A percentile compares a stretch with the other conserved stretches of the same genome.
These are phyloP conservation scores for Candida namnaoensis DNA, from an alignment of 805 yeast genomes.

Conservation along the genomic window DNA sequence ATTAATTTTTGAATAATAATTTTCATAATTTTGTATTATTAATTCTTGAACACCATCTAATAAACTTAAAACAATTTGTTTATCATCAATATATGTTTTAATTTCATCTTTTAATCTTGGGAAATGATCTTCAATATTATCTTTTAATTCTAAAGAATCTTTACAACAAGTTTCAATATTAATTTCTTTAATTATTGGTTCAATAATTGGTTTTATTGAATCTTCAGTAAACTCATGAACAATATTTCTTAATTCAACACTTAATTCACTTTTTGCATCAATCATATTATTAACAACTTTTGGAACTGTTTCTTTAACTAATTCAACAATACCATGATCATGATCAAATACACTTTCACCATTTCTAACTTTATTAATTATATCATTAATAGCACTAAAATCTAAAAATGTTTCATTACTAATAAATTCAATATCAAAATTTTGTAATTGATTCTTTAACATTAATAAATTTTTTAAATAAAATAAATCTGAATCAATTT, in stretches of 20 bases:
- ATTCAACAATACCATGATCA: slow-evolving; percentile 25
- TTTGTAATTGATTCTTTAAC: slow-evolving; percentile 58
- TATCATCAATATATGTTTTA: slow-evolving; percentile 46
- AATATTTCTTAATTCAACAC: slow-evolving; percentile 59
- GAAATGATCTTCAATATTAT: slow-evolving; percentile 41
- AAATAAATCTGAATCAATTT: slow-evolving; percentile 53
- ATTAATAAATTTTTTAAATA: slow-evolving; percentile 65
- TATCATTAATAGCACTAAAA: slow-evolving; percentile 62
- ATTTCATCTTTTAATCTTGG: slow-evolving; percentile 49
- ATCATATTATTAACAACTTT: slow-evolving; percentile 73
- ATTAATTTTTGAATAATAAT: slow-evolving; percentile 31
- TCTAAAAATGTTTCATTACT: slow-evolving; percentile 70
- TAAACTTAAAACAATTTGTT: slow-evolving; percentile 37
- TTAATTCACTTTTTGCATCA: slow-evolving; percentile 70
- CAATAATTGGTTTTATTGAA: slow-evolving; percentile 39
- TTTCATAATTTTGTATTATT: slow-evolving; percentile 47
- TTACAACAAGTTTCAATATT: slow-evolving; percentile 18
- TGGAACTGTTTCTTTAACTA: slow-evolving; percentile 67
- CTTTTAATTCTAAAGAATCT: slow-evolving; percentile 33
- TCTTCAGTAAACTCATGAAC: slow-evolving; percentile 63
- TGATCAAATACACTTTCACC: slow-evolving; percentile 16
- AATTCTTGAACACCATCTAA: slow-evolving; percentile 61
- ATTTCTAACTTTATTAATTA: slow-evolving; percentile 32
- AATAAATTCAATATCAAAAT: slow-evolving; percentile 73
- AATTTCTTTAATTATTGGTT: slow-evolving; percentile 26